Base-by-base conservation (phyloP, 176 grass and related monocot genomes). In the Zea luxurians region DNA sequence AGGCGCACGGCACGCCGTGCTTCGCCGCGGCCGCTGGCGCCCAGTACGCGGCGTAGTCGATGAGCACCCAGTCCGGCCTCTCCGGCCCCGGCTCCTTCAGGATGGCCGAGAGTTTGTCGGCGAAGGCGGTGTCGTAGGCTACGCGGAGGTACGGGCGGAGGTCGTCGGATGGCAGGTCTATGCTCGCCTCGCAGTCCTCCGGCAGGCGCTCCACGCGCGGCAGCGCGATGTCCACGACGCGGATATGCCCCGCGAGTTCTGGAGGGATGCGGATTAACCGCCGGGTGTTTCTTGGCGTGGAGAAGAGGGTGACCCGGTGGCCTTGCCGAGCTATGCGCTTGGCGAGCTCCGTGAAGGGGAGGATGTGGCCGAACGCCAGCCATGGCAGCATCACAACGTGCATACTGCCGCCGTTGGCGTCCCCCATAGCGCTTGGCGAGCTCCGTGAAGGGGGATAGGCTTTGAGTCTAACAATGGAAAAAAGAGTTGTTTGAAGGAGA, bases 341-440 rank as follows among this genome's bases (percentile, higher is more conserved):
- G 82, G 88, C 80, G 41, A 97, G 75, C 70, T 89, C 88, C 3
- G 78, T 7, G 73, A 90, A 87, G 0, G 90, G 86, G 17, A 91
- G 36, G 43, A 91, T 73, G 86, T 97, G 90, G 42, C 93, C 88
- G 64, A 97, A 84, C 61, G 86, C 90, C 35, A 89, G 75, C 93
- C 90, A 97, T 87, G 93, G 93, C 44, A 97, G 77, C 77, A 91
- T 70, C 16, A 91, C 20, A 0, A 93, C 71, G 74, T 93, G 86
- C 79, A 92, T 79, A 15, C 4, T 27, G 60, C 58, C 21, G 42
- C 34, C n/a, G 55, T 5, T 4, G 45, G 10, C 34, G 37, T 45
- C 68, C 68, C 12, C 76, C 76, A 71, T 27, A 27, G 27, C 27
- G 27, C 27, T 27, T 27, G 27, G 27, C 27, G 27, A 27, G 27